Base-by-base conservation (phyloP, 148 eudicot genomes). In the Tetragonia tetragonoides region DNA sequence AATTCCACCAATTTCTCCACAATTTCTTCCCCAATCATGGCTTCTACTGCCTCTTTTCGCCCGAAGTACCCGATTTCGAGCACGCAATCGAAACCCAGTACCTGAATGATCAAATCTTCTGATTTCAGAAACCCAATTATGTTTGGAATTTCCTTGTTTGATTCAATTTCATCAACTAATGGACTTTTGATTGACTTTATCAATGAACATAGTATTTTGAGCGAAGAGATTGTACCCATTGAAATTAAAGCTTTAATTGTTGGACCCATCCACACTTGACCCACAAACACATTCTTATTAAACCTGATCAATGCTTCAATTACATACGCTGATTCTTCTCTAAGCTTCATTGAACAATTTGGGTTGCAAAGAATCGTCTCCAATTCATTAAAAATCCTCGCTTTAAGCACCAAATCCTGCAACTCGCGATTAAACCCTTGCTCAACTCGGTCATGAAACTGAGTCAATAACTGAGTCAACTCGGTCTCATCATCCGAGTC, bases 251-350 rank as follows among this genome's bases (percentile, higher is more conserved):
- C 84, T 14, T 81, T 78, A 3, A 84, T 75, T 5, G 85, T 84
- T 10, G 87, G 80, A 34, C 97, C 92, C 85, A 88, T 85, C 67
- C 85, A 62, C 14, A 94, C 92, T 54, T 85, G 87, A 10, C 95
- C 95, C 1, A 94, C 97, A 72, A 94, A 94, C 62, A 94, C 98
- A 57, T 94, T 91, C 74, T 94, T 94, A 78, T 94, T 94, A 68
- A 88, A 94, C 10, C 85, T 75, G 0, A 94, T 89, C 65, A 94
- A 68, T 49, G 84, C 87, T 18, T 92, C 87, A 9, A 94, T 84
- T 10, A 79, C 80, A 42, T 80, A 79, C 0, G 87, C 93, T 0
- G 82, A 75, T 12, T 86, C 83, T 49, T 94, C 97, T n/a, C 90
- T 68, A 0, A 92, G 80, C 75, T 69, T 72, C 2, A 7, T 65